Evolutionary conservation across 2,329 filamentous ascomycete species (phyloP).

Genomic region (Diplodia scrobiculata): DNA sequence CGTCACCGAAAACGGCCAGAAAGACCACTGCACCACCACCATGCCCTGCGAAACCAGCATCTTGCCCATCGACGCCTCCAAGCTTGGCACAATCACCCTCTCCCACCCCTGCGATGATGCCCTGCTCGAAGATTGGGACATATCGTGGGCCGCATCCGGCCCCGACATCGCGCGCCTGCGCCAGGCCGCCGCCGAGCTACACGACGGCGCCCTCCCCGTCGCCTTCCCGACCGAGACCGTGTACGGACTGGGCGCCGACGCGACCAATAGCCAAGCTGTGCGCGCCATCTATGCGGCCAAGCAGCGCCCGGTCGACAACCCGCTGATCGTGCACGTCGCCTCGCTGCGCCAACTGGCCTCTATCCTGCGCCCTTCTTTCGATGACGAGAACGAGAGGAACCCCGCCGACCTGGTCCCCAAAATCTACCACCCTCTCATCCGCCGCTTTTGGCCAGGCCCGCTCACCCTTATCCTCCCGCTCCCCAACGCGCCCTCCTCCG

Average conservation of each 20-base stretch:
- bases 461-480: slow-evolving; percentile 86
- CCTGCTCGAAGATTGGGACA: slow-evolving; percentile 41
- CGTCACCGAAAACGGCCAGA: background rate
- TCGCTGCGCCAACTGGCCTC: slow-evolving; percentile 74
- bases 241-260: slow-evolving; percentile 95
- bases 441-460: slow-evolving; percentile 90
- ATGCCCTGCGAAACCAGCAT: slow-evolving; percentile 40
- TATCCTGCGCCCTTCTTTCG: slow-evolving; percentile 51
- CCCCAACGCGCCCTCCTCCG: slow-evolving; percentile 55
- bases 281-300: slow-evolving; percentile 92
- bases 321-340: slow-evolving; percentile 87
- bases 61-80: slow-evolving; percentile 46
- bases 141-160: slow-evolving; percentile 41
- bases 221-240: slow-evolving; percentile 98
- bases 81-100: slow-evolving; percentile 45
- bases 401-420: slow-evolving; percentile 61
- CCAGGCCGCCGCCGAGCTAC: slow-evolving; percentile 68
- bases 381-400: background rate
- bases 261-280: slow-evolving; percentile 79
- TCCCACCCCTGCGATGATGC: slow-evolving; percentile 23
- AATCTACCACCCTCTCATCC: slow-evolving; percentile 77
- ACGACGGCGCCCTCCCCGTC: slow-evolving; percentile 70
- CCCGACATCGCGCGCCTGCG: slow-evolving; percentile 57
- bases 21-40: background rate
- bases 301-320: slow-evolving; percentile 88